phyloP scores from a whole-genome alignment of 305 asterid genomes.

The Fraxinus dipetala region DNA sequence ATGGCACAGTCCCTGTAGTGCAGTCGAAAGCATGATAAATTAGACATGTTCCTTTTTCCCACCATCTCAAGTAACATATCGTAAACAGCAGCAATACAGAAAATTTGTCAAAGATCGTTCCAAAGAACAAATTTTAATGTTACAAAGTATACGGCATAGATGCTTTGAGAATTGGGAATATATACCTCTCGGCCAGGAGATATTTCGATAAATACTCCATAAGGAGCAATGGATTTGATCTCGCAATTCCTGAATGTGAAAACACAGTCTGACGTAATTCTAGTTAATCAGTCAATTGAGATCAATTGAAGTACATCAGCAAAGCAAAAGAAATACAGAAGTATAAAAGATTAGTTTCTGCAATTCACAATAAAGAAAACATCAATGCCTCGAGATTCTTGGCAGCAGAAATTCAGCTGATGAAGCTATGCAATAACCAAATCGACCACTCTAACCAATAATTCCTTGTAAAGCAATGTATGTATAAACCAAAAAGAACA shows the following conservation, averaged over 20 bases:
- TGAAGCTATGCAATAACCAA: conserved; percentile 12
- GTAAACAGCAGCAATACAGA: background rate
- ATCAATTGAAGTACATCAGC: background rate
- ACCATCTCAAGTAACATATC: conserved; percentile 2
- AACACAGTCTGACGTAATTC: conserved; percentile 15
- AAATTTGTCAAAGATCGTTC: conserved; percentile 3
- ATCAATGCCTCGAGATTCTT: background rate
- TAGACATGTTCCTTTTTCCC: background rate
- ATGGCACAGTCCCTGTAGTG: conserved; percentile 85
- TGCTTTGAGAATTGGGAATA: conserved; percentile 15
- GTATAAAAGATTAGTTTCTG: conserved; percentile 16
- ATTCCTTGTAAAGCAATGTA: background rate
- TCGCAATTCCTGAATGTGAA: conserved; percentile 77
- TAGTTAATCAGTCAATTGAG: conserved; percentile 9
- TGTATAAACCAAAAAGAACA: background rate
- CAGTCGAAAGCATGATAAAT: conserved; percentile 10
- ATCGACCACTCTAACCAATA: conserved; percentile 12
- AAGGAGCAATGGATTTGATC: conserved; percentile 81
- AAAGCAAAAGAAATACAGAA: conserved; percentile 2
- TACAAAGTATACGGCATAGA: conserved; percentile 13
- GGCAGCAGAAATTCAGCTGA: background rate
- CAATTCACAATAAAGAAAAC: conserved; percentile 8
- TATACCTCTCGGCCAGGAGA: conserved; percentile 93
- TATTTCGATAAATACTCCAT: conserved; percentile 88
- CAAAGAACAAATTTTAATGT: background rate